Conservation (phyloP, 768 basidiomycete species). For the Leccinum imitatum region DNA sequence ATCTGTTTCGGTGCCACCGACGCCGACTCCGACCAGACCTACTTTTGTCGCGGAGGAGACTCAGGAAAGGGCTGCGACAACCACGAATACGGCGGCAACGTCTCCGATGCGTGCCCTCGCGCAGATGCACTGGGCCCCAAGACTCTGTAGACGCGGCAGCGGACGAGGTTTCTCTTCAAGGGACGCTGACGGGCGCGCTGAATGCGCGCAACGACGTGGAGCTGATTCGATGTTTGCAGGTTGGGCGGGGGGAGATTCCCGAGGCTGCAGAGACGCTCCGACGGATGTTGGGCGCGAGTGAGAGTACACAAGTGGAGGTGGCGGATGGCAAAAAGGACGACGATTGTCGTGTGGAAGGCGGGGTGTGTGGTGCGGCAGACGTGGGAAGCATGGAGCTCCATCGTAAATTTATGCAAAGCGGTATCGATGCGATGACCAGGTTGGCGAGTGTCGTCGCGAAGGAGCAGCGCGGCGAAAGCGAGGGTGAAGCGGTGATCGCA, state of each 20-base stretch:
- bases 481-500: too few species aligned
- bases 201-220: slow-evolving; percentile 18
- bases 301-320: not conserved
- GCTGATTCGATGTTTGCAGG: slow-evolving; percentile 24
- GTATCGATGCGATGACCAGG: too few species aligned
- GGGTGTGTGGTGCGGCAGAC: not conserved
- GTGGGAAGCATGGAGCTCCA: not conserved
- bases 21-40: too few species aligned
- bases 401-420: too few species aligned
- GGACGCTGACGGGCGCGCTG: slow-evolving; percentile 16
- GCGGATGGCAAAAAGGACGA: not conserved
- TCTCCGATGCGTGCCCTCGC: too few species aligned
- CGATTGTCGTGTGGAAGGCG: not conserved
- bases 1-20: too few species aligned
- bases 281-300: slow-evolving; percentile 10
- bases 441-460: too few species aligned
- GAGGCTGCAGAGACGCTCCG: slow-evolving; percentile 26
- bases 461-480: too few species aligned
- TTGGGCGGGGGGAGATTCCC: slow-evolving; percentile 21
- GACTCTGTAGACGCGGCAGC: slow-evolving; percentile 23
- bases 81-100: too few species aligned
- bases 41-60: too few species aligned
- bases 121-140: slow-evolving; percentile 17
- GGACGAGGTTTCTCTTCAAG: slow-evolving; percentile 25
- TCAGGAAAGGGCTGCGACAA: too few species aligned